These are phyloP conservation scores for Erythrobasidium hasegawianum DNA, from an alignment of 1,284 basidiomycete species.

Conservation along the genomic window DNA sequence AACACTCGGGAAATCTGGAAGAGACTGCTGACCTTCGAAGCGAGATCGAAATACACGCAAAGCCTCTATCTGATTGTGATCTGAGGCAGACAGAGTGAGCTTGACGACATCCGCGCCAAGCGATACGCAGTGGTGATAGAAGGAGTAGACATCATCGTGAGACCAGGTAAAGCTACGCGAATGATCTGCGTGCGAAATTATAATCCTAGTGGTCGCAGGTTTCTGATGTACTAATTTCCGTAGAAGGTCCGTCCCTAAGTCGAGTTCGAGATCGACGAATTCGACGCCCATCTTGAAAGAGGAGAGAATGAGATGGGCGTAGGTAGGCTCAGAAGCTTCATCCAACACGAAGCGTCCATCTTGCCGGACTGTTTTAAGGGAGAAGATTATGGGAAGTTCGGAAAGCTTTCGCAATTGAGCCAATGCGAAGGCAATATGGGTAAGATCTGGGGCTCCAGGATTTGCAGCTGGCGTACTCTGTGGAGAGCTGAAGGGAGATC, in stretches of 20 bases:
- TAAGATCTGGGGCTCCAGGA: constrained; percentile 22
- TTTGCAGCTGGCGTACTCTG: constrained; percentile 13
- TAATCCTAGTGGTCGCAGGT: constrained; percentile 9
- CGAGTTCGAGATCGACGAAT: constrained; percentile 27
- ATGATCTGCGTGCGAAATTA: constrained; percentile 14
- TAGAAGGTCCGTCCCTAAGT: constrained; percentile 1
- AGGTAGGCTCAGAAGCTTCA: constrained; percentile 13
- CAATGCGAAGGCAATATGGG: constrained; percentile 24
- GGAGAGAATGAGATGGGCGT: constrained; percentile 11
- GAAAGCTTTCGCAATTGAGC: constrained; percentile 23
- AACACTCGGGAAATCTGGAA: neutral
- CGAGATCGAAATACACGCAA: constrained; percentile 3
- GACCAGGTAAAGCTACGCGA: constrained; percentile 8
- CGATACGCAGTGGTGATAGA: neutral
- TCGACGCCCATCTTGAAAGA: constrained; percentile 26
- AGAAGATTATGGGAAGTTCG: constrained; percentile 22
- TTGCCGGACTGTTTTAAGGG: constrained; percentile 19
- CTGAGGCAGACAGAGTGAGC: neutral
- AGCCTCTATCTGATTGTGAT: constrained; percentile 5
- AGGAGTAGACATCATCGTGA: constrained; percentile 4
- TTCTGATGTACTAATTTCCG: constrained; percentile 5
- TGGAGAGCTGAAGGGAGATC: constrained; percentile 11
- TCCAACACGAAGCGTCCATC: constrained; percentile 13
- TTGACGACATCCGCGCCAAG: constrained; percentile 11
- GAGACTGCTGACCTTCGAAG: constrained; percentile 1